Percentiles rank a stretch among this genome's conserved stretches.
These are phyloP conservation scores for Stagonosporopsis chrysanthemi DNA, from an alignment of 2,329 filamentous ascomycete species.

Conservation along the genomic window DNA sequence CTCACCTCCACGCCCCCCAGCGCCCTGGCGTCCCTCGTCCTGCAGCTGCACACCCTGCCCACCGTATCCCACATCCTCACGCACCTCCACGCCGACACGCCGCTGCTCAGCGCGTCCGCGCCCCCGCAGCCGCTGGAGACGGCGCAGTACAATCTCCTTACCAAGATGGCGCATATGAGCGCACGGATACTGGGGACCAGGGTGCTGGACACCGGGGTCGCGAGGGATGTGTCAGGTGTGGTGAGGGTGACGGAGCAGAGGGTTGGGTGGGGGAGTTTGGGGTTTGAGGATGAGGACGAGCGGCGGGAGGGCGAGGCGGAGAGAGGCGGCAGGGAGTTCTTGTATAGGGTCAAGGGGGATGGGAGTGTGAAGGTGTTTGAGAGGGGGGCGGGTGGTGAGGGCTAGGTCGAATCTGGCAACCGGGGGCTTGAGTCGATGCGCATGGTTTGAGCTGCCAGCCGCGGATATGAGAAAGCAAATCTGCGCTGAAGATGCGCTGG, in stretches of 20 bases:
- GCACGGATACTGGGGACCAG: slow-evolving; percentile 74
- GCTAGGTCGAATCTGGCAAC: background rate
- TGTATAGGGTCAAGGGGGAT: slow-evolving; percentile 84
- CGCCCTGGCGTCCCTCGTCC: slow-evolving; percentile 36
- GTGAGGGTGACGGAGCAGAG: slow-evolving; percentile 70
- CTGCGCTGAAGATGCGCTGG: background rate
- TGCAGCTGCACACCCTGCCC: slow-evolving; percentile 52
- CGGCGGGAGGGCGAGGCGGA: slow-evolving; percentile 19
- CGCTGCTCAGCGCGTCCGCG: slow-evolving; percentile 61
- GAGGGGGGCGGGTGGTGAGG: slow-evolving; percentile 64
- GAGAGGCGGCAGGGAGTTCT: slow-evolving; percentile 69
- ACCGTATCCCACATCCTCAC: slow-evolving; percentile 71
- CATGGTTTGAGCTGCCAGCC: too few relatives aligned
- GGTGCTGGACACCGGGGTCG: slow-evolving; percentile 84
- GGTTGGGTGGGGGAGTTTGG: slow-evolving; percentile 38
- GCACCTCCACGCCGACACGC: slow-evolving; percentile 74
- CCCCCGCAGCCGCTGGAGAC: slow-evolving; percentile 53
- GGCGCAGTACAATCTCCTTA: slow-evolving; percentile 62
- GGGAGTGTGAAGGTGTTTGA: slow-evolving; percentile 85
- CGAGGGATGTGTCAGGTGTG: slow-evolving; percentile 89
- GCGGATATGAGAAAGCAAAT: background rate
- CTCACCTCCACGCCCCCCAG: slow-evolving; percentile 36
- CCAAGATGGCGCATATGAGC: slow-evolving; percentile 78
- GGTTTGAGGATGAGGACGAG: slow-evolving; percentile 33
- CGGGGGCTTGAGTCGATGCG: too few relatives aligned